These are phyloP conservation scores for Fusarium cicatricum DNA, from an alignment of 2,329 filamentous ascomycete species.

Conservation along the genomic window DNA sequence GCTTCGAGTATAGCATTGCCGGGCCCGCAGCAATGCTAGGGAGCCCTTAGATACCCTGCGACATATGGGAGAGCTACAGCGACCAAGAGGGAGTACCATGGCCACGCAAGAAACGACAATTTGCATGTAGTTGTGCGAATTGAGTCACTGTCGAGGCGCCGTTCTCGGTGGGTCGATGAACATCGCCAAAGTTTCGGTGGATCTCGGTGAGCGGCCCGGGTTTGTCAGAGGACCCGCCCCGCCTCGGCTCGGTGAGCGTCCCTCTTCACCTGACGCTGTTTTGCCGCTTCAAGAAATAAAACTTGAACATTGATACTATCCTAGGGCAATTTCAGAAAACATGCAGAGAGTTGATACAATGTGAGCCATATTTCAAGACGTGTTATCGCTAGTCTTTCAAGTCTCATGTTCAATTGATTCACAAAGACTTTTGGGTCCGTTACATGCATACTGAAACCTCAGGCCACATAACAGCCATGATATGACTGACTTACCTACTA, in stretches of 20 bases:
- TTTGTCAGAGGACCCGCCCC: constrained; percentile 5
- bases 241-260: neutral
- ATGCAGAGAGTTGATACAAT: no score
- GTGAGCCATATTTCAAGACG: no score
- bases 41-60: constrained; percentile 6
- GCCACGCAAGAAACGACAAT: constrained; percentile 2
- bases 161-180: constrained; percentile 33
- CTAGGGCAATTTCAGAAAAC: no score
- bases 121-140: constrained; percentile 23
- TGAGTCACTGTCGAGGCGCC: constrained; percentile 30
- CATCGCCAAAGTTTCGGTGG: constrained; percentile 23
- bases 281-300: no score
- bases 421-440: no score
- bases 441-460: no score
- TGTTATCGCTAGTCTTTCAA: no score
- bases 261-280: neutral
- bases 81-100: constrained; percentile 40
- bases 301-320: no score
- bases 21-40: constrained; percentile 12
- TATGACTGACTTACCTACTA: no score
- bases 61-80: constrained; percentile 36
- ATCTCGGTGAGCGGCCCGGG: constrained; percentile 16
- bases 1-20: constrained; percentile 30
- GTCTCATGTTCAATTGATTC: no score
- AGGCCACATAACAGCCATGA: no score